These are phyloP conservation scores for Phytophthora citricola DNA, from an alignment of 352 stramenopile species.

Conservation along the genomic window DNA sequence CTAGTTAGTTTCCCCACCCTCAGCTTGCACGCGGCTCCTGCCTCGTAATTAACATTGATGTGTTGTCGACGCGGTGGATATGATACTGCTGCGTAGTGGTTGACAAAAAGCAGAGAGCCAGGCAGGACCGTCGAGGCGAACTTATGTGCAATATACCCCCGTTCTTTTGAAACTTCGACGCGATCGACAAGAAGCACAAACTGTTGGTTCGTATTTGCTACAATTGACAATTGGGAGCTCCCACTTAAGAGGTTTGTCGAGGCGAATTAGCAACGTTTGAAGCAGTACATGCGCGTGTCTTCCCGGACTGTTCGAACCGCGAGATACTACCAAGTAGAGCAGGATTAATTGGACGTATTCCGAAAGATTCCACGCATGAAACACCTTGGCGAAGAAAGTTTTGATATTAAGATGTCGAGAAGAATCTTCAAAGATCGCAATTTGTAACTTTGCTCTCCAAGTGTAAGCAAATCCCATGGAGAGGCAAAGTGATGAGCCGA, in stretches of 20 bases:
- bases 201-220: background rate
- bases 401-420: background rate
- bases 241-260: too few species aligned
- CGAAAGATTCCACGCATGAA: too few species aligned
- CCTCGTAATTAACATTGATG: background rate
- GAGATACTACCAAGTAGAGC: too few species aligned
- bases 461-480: conserved; percentile 12
- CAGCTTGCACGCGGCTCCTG: conserved; percentile 4
- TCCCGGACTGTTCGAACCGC: too few species aligned
- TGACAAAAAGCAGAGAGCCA: conserved; percentile 14
- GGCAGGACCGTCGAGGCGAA: conserved; percentile 9
- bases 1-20: conserved; percentile 22
- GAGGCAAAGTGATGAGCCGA: background rate
- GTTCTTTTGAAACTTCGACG: conserved; percentile 18
- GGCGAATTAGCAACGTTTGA: too few species aligned
- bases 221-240: background rate
- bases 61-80: conserved; percentile 9
- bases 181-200: conserved; percentile 7
- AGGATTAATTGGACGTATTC: too few species aligned
- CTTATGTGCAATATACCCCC: conserved; percentile 28
- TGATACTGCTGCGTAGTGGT: conserved; percentile 9
- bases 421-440: background rate
- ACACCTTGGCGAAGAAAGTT: background rate
- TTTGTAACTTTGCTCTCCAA: background rate
- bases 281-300: too few species aligned